Evolutionary conservation across 2,329 filamentous ascomycete genomes (phyloP).

Genomic region (Fusarium camptoceras): DNA sequence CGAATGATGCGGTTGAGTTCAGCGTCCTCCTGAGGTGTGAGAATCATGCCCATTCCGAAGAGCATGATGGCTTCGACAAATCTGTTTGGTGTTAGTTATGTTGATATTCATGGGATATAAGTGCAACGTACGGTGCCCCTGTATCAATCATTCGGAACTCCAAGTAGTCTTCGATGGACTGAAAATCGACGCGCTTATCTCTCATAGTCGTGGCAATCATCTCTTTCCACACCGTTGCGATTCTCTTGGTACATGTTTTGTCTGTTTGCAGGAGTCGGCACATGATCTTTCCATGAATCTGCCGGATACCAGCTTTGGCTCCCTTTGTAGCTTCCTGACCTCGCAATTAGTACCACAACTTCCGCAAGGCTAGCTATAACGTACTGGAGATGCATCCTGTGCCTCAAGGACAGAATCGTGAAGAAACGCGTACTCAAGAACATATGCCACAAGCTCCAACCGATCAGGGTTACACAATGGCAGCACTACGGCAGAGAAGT

Average conservation of each 20-base stretch:
- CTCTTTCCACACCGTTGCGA: background rate
- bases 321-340: background rate
- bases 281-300: background rate
- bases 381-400: background rate
- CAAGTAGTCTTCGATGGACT: background rate
- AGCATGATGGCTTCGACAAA: background rate
- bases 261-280: background rate
- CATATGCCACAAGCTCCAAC: background rate
- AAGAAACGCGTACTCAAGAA: background rate
- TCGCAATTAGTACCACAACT: fast-evolving
- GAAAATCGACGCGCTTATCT: background rate
- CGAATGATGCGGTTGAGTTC: background rate
- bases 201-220: background rate
- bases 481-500: background rate
- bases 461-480: background rate
- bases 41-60: background rate
- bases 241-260: background rate
- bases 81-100: background rate
- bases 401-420: background rate
- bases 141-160: background rate
- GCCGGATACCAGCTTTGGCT: background rate
- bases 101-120: fast-evolving
- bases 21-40: background rate
- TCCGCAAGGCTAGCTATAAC: fast-evolving
- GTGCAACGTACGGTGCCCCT: background rate